Evolutionary conservation across 2,329 filamentous ascomycete species (phyloP), one percentile per base, ranked within the genome.

Genomic region (Calonectria pauciramosa): DNA sequence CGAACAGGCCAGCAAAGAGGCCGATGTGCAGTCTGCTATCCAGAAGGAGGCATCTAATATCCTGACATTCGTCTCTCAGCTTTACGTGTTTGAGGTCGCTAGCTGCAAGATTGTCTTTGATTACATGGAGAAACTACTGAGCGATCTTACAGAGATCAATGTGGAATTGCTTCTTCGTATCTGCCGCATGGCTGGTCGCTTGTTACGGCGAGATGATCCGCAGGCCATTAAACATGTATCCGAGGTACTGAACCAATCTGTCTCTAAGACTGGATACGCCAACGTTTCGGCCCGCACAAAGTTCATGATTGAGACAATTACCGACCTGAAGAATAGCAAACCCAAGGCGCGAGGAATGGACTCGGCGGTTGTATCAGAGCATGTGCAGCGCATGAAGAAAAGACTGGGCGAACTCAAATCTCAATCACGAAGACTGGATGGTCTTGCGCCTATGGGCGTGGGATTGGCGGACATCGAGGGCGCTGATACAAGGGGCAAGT

Each of bases 261-360:
- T 96, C 3, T 88, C 91, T 0, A 92, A 91, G 74, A 87, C 90
- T 44, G 94, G 94, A 6, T 92, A 94, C 80, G 87, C 88, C 16
- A 94, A 92, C 26, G 87, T 98, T 34, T 96, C 96, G 1, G 94
- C 96, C 13, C 93, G 97, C 71, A 98, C 96, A 1, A 97, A 94
- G 79, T 98, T 98, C 86, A 99, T 99, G 96, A 94, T 99, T 67
- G 96, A 99, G 82, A 97, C 94, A 1, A 98, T 99, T 84, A 95
- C 94, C 73, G 95, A 98, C 80, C 89, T 99, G 36, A 98, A 98
- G 84, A 98, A 98, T 87, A 98, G 97, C 85, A 95, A 95, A 74
- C 90, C 96, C 82, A 98, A 96, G 84, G 92, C 93, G 18, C 93
- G 92, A 20, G 90, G 90, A 6, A 90, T 91, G 56, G 94, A 94